These are phyloP conservation scores for Durotheca rogersii DNA, from an alignment of 495 filamentous ascomycete genomes.

Conservation along the genomic window DNA sequence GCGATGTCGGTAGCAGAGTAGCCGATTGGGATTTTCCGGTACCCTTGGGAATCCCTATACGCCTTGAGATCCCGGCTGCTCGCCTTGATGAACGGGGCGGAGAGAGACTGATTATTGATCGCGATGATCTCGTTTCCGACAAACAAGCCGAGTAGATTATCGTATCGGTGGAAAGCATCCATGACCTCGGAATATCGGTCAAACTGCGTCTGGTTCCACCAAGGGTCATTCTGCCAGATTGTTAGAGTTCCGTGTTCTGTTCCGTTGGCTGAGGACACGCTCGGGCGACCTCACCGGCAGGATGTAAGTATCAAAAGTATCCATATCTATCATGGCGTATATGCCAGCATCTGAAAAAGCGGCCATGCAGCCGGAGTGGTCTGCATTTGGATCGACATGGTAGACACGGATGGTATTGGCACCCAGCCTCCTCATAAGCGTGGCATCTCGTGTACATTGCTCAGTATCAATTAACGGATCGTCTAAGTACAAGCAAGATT, in stretches of 20 bases:
- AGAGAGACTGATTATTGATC: slow-evolving; percentile 57
- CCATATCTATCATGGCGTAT: slow-evolving; percentile 79
- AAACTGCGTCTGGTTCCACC: slow-evolving; percentile 72
- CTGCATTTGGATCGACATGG: slow-evolving; percentile 68
- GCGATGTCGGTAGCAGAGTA: slow-evolving; percentile 91
- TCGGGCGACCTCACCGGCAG: slow-evolving; percentile 67
- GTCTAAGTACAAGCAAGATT: slow-evolving; percentile 30
- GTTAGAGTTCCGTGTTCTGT: slow-evolving; percentile 15
- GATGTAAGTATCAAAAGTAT: slow-evolving; percentile 80
- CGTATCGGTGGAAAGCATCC: slow-evolving; percentile 74
- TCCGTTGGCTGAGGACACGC: slow-evolving; percentile 35
- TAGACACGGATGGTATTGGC: slow-evolving; percentile 88
- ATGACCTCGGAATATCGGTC: slow-evolving; percentile 67
- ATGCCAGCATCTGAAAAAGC: slow-evolving; percentile 71
- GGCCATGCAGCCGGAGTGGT: slow-evolving; percentile 74
- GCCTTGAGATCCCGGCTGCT: slow-evolving; percentile 79
- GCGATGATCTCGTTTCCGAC: slow-evolving; percentile 85
- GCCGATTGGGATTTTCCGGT: slow-evolving; percentile 79
- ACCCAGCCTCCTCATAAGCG: slow-evolving; percentile 75
- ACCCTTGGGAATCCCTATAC: slow-evolving; percentile 73
- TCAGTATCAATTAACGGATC: slow-evolving; percentile 74
- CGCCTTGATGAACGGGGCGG: slow-evolving; percentile 80
- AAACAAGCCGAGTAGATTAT: slow-evolving; percentile 81
- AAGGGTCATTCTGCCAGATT: slow-evolving; percentile 45
- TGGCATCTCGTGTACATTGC: slow-evolving; percentile 77